Evolutionary conservation across 495 filamentous ascomycete species (phyloP).

Genomic region (Penicillium daleae): DNA sequence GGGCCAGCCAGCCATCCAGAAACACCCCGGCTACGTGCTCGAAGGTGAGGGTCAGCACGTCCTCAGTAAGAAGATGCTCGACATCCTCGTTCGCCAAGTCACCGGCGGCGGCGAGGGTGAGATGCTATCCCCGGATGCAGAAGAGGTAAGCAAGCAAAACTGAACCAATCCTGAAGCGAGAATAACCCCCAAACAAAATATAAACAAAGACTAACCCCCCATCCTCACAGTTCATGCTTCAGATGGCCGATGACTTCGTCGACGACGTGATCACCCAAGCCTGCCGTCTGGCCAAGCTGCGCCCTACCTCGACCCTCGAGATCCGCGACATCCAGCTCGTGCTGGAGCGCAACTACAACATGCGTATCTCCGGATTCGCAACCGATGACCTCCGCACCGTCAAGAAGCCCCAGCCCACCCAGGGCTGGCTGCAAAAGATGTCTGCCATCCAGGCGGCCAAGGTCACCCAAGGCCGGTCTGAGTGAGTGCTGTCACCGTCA

Average conservation of each 20-base stretch:
- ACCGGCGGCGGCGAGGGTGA: conserved; percentile 76
- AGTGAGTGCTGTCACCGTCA: conserved; percentile 27
- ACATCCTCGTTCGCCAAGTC: conserved; percentile 92
- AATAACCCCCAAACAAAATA: not conserved
- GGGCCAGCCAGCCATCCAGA: conserved; percentile 82
- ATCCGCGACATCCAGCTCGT: conserved; percentile 93
- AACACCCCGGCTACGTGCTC: conserved; percentile 77
- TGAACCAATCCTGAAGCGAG: not conserved
- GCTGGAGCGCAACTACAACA: conserved; percentile 96
- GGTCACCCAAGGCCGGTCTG: conserved; percentile 54
- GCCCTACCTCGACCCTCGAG: conserved; percentile 84
- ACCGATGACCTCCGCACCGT: conserved; percentile 94
- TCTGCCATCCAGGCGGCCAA: conserved; percentile 93
- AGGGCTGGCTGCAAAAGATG: conserved; percentile 93
- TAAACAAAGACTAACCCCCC: conserved; percentile 22
- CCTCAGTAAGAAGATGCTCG: conserved; percentile 92
- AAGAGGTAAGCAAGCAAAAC: conserved; percentile 69
- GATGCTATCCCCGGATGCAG: conserved; percentile 83
- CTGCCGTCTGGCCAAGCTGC: conserved; percentile 89
- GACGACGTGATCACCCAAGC: conserved; percentile 85
- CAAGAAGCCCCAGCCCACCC: conserved; percentile 83
- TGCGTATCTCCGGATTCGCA: conserved; percentile 92
- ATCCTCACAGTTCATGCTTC: conserved; percentile 73
- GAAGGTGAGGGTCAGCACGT: conserved; percentile 90
- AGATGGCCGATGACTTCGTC: conserved; percentile 91